phyloP scores from a whole-genome alignment of 2,329 filamentous ascomycete species.

The Orbilia oligospora region DNA sequence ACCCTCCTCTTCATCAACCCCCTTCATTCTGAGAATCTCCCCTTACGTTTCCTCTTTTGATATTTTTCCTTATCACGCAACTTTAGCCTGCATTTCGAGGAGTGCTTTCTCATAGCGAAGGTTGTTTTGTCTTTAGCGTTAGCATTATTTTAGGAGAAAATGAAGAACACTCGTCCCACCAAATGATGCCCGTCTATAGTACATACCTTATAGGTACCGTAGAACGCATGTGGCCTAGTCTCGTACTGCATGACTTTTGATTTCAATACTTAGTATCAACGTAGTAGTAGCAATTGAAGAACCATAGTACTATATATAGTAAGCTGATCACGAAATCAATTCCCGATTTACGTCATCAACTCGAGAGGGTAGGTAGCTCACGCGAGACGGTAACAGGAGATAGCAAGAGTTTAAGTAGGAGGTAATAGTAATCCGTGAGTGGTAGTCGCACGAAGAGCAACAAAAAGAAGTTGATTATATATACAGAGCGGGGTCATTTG shows the following conservation, averaged over 20 bases:
- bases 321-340: no score
- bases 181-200: not conserved
- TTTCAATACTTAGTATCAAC: no score
- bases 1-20: not conserved
- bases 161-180: slow-evolving; percentile 14
- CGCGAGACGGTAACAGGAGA: no score
- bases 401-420: no score
- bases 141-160: not conserved
- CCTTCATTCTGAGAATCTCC: not conserved
- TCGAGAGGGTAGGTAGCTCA: no score
- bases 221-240: not conserved
- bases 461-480: slow-evolving; percentile 32
- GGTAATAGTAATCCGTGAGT: no score
- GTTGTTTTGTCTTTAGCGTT: slow-evolving; percentile 1
- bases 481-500: slow-evolving; percentile 2
- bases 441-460: not conserved
- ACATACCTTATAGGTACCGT: not conserved
- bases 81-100: not conserved
- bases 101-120: not conserved
- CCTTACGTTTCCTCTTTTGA: not conserved
- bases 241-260: no score
- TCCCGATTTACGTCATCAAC: no score
- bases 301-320: no score
- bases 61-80: not conserved
- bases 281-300: no score